Evolutionary conservation across 306 rosid species (phyloP), one percentile per base, ranked within the genome.

Genomic region (Benincasa hispida): DNA sequence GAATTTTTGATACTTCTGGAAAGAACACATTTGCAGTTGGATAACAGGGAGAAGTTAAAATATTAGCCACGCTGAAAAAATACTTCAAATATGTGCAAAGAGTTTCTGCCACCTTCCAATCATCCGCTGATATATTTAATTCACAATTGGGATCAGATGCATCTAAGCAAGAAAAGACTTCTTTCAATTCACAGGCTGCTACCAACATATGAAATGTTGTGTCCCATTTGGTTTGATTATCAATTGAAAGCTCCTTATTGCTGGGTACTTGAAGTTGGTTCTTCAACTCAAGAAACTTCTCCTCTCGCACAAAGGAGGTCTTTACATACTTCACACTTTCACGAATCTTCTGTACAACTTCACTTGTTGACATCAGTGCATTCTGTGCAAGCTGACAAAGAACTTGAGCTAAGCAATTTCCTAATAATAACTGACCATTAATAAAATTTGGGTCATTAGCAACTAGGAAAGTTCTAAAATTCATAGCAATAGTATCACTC

Each of bases 201-300:
- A 84, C 87, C 81, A 94, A 86, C 98, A 94, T 94, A 78, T 78
- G 88, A 83, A 85, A 91, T 10, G 97, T 91, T 24, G 96, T 87
- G 82, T 94, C 89, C 98, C 98, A 94, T 76, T 76, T 94, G 78
- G 86, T 84, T 51, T 62, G 83, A 62, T 91, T 87, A 76, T 94
- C 98, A 9, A 89, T 79, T 65, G 80, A 76, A 66, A 94, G 91
- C 45, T 84, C 85, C 85, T 73, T 86, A 42, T 27, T 48, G 85
- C 93, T 83, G 19, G 93, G 90, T 75, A 90, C 96, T 81, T 84
- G 91, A 79, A 94, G 91, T 47, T 87, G 96, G 50, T 83, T 84
- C 89, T 90, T 91, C 80, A 94, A 84, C 86, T 94, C 88, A 39
- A 84, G 59, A 79, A 94, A 91, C 86, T 83, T 83, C 58, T 82